These are phyloP conservation scores for Mycena sp. DNA, from an alignment of 1,284 basidiomycete species.

Conservation along the genomic window DNA sequence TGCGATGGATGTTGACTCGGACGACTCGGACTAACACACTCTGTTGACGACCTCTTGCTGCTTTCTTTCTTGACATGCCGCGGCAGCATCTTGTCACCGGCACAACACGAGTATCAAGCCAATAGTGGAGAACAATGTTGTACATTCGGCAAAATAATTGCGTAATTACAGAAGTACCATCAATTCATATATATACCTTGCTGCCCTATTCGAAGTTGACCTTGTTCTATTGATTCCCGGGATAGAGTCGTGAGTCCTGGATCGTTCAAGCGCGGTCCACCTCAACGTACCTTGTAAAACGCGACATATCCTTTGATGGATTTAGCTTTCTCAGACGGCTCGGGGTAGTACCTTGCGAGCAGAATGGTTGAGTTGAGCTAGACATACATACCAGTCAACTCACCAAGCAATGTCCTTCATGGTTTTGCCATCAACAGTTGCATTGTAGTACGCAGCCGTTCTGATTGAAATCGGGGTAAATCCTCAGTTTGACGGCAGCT, in stretches of 20 bases:
- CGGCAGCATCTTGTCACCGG: no score
- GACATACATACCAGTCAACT: slow-evolving; percentile 30
- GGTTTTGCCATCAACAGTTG: slow-evolving; percentile 54
- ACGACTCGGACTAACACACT: slow-evolving; percentile 30
- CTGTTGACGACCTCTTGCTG: no score
- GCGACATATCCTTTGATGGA: slow-evolving; percentile 68
- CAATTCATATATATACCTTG: not conserved
- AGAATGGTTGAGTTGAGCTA: not conserved
- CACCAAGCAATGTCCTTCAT: slow-evolving; percentile 72
- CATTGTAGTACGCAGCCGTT: slow-evolving; percentile 69
- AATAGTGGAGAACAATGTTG: no score
- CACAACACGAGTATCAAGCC: no score
- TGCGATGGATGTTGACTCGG: slow-evolving; percentile 51
- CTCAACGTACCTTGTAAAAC: slow-evolving; percentile 80
- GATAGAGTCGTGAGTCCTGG: not conserved
- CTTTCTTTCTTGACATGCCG: not conserved
- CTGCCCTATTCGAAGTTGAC: slow-evolving; percentile 26
- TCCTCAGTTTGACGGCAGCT: no score
- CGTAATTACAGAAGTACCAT: slow-evolving; percentile 18
- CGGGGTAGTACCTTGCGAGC: slow-evolving; percentile 66
- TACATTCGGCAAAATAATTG: not conserved
- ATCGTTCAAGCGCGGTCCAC: not conserved
- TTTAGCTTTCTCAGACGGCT: slow-evolving; percentile 59
- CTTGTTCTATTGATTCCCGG: slow-evolving; percentile 25
- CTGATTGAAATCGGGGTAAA: slow-evolving; percentile 43